Conservation (phyloP, 2,329 filamentous ascomycete species). For the Fusarium begoniae region DNA sequence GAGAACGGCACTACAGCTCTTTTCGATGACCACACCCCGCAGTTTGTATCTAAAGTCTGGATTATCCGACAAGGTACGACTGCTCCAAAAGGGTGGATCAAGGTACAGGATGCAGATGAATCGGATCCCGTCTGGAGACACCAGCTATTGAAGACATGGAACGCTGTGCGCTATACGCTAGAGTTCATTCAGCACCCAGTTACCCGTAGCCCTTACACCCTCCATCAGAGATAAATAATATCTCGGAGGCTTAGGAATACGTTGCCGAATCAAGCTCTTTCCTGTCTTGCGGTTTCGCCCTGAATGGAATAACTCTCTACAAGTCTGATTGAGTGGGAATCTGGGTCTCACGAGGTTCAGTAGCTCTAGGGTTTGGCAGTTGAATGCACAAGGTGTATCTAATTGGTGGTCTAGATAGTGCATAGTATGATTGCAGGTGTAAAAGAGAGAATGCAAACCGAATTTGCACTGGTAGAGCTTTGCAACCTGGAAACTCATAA, state of each 20-base stretch:
- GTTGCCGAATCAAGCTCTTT: accelerated
- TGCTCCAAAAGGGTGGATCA: background rate
- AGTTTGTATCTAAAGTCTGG: background rate
- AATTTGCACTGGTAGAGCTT: too few species aligned
- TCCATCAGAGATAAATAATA: background rate
- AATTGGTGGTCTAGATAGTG: too few species aligned
- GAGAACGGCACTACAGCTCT: background rate
- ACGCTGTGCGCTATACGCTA: background rate
- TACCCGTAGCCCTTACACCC: accelerated
- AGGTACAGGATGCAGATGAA: background rate
- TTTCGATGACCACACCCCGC: background rate
- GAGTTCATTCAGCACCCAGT: background rate
- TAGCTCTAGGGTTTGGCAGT: too few species aligned
- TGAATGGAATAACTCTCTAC: background rate
- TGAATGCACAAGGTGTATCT: too few species aligned
- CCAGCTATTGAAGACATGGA: background rate
- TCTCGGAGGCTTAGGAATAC: accelerated
- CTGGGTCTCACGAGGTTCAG: background rate
- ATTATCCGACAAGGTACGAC: background rate
- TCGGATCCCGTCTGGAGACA: background rate
- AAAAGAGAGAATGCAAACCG: too few species aligned
- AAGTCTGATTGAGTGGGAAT: background rate
- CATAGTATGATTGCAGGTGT: too few species aligned
- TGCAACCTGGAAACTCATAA: too few species aligned
- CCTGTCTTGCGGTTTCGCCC: background rate